Evolutionary conservation across 2,329 filamentous ascomycete genomes (phyloP).

Genomic region (Nemania sp.): DNA sequence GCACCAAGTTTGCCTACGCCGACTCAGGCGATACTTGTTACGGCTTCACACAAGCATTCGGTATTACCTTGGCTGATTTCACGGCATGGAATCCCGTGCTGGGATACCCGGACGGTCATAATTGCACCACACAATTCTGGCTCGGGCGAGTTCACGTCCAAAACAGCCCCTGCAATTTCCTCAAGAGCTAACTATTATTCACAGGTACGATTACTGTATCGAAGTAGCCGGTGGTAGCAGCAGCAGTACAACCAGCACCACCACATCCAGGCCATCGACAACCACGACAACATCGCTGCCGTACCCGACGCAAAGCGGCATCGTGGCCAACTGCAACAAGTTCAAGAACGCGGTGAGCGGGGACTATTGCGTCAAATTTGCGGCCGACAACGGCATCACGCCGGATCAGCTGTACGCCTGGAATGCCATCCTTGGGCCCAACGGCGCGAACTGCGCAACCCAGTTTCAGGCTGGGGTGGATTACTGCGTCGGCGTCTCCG

Average conservation of each 20-base stretch:
- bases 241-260: not conserved
- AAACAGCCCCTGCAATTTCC: too few species aligned
- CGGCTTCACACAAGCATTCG: not conserved
- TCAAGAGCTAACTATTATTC: too few species aligned
- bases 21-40: not conserved
- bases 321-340: slow-evolving; percentile 13
- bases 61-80: not conserved
- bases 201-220: slow-evolving; percentile 36
- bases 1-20: not conserved
- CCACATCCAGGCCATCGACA: not conserved
- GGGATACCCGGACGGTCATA: slow-evolving; percentile 27
- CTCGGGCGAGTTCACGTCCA: not conserved
- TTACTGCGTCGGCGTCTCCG: slow-evolving; percentile 23
- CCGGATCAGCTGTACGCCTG: slow-evolving; percentile 2
- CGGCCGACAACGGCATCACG: not conserved
- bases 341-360: not conserved
- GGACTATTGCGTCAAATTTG: not conserved
- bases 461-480: slow-evolving; percentile 5
- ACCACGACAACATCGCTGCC: not conserved
- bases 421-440: slow-evolving; percentile 17
- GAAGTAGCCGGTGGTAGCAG: not conserved
- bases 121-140: slow-evolving; percentile 35
- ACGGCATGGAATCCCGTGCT: slow-evolving; percentile 26
- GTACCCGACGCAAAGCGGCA: not conserved
- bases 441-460: slow-evolving; percentile 16